These are phyloP conservation scores for Trypethelium eluteriae DNA, from an alignment of 495 filamentous ascomycete species.

Conservation along the genomic window DNA sequence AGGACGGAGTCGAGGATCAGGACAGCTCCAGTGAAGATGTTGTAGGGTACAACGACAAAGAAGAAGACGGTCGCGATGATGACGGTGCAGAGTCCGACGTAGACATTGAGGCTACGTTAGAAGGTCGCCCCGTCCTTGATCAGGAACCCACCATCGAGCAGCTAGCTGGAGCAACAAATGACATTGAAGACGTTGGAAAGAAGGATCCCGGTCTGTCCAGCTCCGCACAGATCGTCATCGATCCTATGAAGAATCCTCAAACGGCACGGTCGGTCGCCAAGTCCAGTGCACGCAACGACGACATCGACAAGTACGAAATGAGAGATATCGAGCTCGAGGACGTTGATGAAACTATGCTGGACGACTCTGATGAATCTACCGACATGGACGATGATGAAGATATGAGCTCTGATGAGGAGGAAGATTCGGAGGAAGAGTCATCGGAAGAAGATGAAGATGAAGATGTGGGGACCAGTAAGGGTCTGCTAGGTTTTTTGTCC, in stretches of 20 bases:
- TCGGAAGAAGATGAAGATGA: slow-evolving; percentile 34
- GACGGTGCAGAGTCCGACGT: slow-evolving; percentile 25
- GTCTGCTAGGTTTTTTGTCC: slow-evolving; percentile 53
- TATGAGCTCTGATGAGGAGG: slow-evolving; percentile 60
- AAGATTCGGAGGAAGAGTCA: slow-evolving; percentile 39
- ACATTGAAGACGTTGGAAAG: background rate
- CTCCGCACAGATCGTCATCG: background rate
- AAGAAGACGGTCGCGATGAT: background rate
- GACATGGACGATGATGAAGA: slow-evolving; percentile 74
- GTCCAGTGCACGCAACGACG: background rate
- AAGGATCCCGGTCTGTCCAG: background rate
- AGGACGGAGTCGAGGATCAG: background rate
- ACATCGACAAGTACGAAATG: background rate
- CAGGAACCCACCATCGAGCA: background rate
- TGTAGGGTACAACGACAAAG: background rate
- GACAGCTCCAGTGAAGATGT: slow-evolving; percentile 18
- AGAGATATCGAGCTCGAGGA: slow-evolving; percentile 50
- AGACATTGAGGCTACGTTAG: background rate
- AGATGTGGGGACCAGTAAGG: slow-evolving; percentile 29
- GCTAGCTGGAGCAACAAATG: background rate
- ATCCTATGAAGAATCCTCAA: background rate
- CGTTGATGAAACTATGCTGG: slow-evolving; percentile 57
- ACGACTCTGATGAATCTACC: slow-evolving; percentile 73
- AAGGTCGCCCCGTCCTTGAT: background rate
- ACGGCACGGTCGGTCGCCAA: background rate